Percentiles rank a stretch among this genome's conserved stretches.
Evolutionary conservation across 306 rosid genomes (phyloP).

Genomic region (Gynostemma pentaphyllum): DNA sequence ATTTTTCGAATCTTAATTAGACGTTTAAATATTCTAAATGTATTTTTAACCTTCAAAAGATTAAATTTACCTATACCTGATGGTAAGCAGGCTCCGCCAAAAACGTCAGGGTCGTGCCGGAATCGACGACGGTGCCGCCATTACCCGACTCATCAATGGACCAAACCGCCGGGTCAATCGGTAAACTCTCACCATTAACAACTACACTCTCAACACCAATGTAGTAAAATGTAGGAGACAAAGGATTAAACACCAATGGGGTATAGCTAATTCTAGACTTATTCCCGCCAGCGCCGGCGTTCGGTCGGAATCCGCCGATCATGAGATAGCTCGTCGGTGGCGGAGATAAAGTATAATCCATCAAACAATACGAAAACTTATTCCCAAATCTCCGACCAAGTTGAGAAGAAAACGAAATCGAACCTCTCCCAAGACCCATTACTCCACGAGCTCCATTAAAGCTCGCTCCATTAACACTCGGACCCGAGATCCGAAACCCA

Average conservation of each 20-base stretch:
- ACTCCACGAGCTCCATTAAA: conserved; percentile 67
- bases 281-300: conserved; percentile 16
- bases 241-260: conserved; percentile 32
- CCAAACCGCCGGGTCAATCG: conserved; percentile 43
- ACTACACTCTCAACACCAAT: conserved; percentile 25
- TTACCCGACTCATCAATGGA: conserved; percentile 31
- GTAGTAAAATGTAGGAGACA: conserved; percentile 61
- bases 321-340: conserved; percentile 57
- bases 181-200: conserved; percentile 31
- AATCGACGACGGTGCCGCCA: conserved; percentile 72
- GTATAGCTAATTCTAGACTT: conserved; percentile 29
- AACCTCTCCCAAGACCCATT: conserved; percentile 65
- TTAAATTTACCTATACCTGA: no score
- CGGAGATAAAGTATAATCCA: conserved; percentile 63
- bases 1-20: no score
- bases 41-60: no score
- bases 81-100: conserved; percentile 39
- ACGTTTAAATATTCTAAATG: no score
- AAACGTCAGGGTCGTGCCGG: conserved; percentile 62
- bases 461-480: conserved; percentile 43
- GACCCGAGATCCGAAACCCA: conserved; percentile 44
- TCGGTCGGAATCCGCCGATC: conserved; percentile 28
- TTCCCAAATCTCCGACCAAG: conserved; percentile 46
- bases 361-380: conserved; percentile 61
- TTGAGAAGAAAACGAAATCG: conserved; percentile 59